Evolutionary conservation across 2,329 filamentous ascomycete genomes (phyloP).

Genomic region (Pseudogymnoascus sp.): DNA sequence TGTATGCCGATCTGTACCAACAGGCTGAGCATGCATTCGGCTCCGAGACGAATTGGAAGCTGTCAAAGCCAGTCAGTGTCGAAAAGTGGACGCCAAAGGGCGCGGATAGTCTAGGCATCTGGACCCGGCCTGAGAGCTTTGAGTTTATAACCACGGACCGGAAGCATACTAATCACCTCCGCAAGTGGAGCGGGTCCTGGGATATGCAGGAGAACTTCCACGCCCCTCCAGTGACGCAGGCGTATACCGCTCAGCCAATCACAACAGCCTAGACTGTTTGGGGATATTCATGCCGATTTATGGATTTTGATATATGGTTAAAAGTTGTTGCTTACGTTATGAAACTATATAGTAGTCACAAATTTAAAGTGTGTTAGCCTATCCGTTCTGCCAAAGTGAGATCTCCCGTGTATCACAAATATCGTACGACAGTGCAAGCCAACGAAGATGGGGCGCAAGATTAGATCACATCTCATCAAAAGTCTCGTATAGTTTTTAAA

Average conservation of each 20-base stretch:
- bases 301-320: neutral
- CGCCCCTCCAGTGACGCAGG: neutral
- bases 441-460: neutral
- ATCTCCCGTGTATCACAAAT: no score
- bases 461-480: neutral
- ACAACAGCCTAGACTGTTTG: neutral
- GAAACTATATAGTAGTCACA: neutral
- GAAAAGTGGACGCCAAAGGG: slow-evolving; percentile 17
- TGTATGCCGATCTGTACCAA: slow-evolving; percentile 16
- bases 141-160: slow-evolving; percentile 13
- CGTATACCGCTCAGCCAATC: neutral
- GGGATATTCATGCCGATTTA: neutral
- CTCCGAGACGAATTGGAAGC: slow-evolving; percentile 16
- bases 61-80: slow-evolving; percentile 9
- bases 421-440: no score
- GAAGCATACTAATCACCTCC: slow-evolving; percentile 16
- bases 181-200: slow-evolving; percentile 12
- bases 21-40: slow-evolving; percentile 15
- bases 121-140: slow-evolving; percentile 14
- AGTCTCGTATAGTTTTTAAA: neutral
- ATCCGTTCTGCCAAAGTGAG: no score
- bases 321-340: neutral
- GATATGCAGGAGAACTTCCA: neutral
- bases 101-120: slow-evolving; percentile 14
- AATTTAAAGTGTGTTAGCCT: neutral